phyloP scores from a whole-genome alignment of 148 eudicot species.

The Rhododendron ovatum region DNA sequence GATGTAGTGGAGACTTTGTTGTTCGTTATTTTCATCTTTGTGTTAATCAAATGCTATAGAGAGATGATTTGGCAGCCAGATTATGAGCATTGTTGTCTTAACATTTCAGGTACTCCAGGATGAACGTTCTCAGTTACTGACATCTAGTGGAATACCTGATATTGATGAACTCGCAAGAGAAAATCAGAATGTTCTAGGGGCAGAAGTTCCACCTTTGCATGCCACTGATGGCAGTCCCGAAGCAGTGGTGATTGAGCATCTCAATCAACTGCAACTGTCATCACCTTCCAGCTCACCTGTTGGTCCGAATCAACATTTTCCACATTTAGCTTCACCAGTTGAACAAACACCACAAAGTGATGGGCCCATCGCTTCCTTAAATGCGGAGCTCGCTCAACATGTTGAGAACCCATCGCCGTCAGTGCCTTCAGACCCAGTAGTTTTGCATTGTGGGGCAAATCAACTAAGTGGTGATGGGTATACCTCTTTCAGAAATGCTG shows the following conservation, averaged over 20 bases:
- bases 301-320: conserved; percentile 17
- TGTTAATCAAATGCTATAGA: not conserved
- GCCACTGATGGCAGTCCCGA: conserved; percentile 5
- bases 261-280: conserved; percentile 9
- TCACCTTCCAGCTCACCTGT: conserved; percentile 6
- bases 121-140: conserved; percentile 6
- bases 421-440: not conserved
- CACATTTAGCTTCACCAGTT: conserved; percentile 17
- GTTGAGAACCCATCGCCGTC: not conserved
- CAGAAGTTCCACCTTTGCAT: conserved; percentile 17
- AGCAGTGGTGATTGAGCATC: conserved; percentile 10
- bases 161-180: conserved; percentile 1
- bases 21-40: not conserved
- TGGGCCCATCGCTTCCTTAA: conserved; percentile 11
- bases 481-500: conserved; percentile 14
- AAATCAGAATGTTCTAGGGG: not conserved
- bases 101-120: conserved; percentile 18
- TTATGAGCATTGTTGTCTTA: not conserved
- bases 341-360: not conserved
- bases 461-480: not conserved
- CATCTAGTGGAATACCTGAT: not conserved
- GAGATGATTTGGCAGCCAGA: not conserved
- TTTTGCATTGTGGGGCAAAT: not conserved
- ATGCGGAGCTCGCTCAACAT: conserved; percentile 10
- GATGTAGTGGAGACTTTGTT: not conserved